Base-by-base conservation (phyloP, 2,329 filamentous ascomycete genomes). In the Fusarium tupiense region DNA sequence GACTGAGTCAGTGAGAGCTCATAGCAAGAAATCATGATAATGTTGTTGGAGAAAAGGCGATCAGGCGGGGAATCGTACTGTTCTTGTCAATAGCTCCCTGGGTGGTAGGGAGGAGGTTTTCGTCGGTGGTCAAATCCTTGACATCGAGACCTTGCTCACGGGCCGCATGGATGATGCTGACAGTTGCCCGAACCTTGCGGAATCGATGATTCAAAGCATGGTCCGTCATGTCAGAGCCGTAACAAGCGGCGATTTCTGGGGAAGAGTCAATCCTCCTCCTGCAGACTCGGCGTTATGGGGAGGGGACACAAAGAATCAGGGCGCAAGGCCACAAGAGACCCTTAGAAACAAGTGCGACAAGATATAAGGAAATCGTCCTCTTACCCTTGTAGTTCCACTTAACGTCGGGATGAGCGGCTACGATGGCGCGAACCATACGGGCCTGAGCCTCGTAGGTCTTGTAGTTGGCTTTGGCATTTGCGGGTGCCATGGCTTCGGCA, bases 321-420 rank as follows among this genome's bases (percentile, higher is more conserved):
- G 11, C 19, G 26, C 8, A 20, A 26, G 24, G 43, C 35, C 24
- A 37, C 24, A 29, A 35, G 35, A 19, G 29, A 10, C 33, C 41
- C 11, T 22, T 22, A 5, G 31, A 22, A 22, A 49, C 31, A 31
- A 43, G 47, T 37, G 47, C 22, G 41, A 20, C 31, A 29, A 38
- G 26, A 67, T 10, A 67, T 44, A 67, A 41, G 14, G 52, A 50
- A 35, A 13, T 24, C 46, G 29, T 22, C 9, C 76, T 60, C 88
- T 83, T 86, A 92, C 90, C 89, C 77, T 87, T 88, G 80, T 88
- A 91, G 79, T 92, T 89, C 61, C 91, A 86, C 70, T 87, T 89
- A 1, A 88, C 77, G 0, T 83, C 83, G 0, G 87, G 87, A 61
- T 89, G 85, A 6, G 89, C 88, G 0, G 90, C 90, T 2, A 92